phyloP scores from a whole-genome alignment of 208 protist species.

The Acanthamoeba quina region DNA sequence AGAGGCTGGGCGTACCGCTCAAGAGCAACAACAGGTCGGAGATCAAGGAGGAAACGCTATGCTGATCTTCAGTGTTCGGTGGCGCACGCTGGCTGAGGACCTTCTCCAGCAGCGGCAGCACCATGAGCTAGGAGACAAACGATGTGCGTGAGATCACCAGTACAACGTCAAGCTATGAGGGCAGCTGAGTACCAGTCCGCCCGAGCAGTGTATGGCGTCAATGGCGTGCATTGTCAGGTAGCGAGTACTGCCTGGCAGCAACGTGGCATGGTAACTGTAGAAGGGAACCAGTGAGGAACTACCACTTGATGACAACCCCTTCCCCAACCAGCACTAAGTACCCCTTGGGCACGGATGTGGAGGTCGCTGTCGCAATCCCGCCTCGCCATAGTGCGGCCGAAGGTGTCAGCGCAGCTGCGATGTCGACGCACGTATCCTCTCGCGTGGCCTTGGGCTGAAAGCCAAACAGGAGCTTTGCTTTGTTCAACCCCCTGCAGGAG shows the following conservation, averaged over 20 bases:
- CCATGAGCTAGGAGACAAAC: background rate
- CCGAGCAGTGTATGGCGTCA: constrained; percentile 5
- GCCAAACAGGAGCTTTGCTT: constrained; percentile 21
- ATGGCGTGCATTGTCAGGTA: constrained; percentile 22
- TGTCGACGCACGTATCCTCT: constrained; percentile 38
- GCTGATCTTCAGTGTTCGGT: background rate
- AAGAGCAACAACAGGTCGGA: constrained; percentile 39
- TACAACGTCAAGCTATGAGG: background rate
- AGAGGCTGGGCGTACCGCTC: background rate
- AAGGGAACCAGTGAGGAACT: no score
- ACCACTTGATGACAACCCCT: background rate
- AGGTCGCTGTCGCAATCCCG: background rate
- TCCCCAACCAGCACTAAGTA: background rate
- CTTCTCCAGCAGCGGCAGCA: constrained; percentile 41
- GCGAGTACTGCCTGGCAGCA: constrained; percentile 30
- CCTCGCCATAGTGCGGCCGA: constrained; percentile 2
- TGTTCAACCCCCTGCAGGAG: constrained; percentile 13
- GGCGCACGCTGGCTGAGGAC: background rate
- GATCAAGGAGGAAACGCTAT: background rate
- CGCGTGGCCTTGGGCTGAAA: constrained; percentile 54
- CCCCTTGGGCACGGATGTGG: constrained; percentile 23
- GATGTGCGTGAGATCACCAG: background rate
- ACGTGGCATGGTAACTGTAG: constrained; percentile 21
- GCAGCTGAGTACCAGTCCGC: constrained; percentile 6
- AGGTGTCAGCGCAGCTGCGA: constrained; percentile 14